These are phyloP conservation scores for Diospyros lotus DNA, from an alignment of 148 eudicot species.

Conservation along the genomic window DNA sequence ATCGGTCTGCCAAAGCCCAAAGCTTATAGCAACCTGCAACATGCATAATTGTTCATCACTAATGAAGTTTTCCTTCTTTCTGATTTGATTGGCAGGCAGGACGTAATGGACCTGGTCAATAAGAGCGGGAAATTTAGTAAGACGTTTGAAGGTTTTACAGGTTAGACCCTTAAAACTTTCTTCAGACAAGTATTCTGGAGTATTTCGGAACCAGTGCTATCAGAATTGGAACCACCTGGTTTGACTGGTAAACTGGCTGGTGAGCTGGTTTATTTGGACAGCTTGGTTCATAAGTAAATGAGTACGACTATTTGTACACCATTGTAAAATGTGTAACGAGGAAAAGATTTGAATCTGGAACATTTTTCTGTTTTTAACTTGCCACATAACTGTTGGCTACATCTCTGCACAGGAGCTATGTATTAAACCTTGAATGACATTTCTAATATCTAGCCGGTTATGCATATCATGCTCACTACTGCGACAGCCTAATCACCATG, in stretches of 20 bases:
- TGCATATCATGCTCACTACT: too few relatives aligned
- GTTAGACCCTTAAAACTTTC: constrained; percentile 21
- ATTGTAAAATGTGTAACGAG: too few relatives aligned
- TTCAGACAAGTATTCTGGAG: background rate
- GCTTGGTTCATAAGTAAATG: background rate
- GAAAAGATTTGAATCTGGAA: too few relatives aligned
- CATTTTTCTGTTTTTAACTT: too few relatives aligned
- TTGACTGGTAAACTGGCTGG: background rate
- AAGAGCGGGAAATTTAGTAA: constrained; percentile 65
- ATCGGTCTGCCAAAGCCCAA: background rate
- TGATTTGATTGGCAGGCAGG: constrained; percentile 51
- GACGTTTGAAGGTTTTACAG: constrained; percentile 70
- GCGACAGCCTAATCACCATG: too few relatives aligned
- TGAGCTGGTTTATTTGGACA: background rate
- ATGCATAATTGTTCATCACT: background rate
- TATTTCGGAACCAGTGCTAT: background rate
- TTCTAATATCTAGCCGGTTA: background rate
- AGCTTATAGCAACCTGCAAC: background rate
- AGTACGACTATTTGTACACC: too few relatives aligned
- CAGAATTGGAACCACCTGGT: background rate
- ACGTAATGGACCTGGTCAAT: constrained; percentile 79
- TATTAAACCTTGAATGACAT: background rate
- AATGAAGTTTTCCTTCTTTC: background rate
- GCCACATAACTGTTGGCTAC: too few relatives aligned
- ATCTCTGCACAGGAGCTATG: background rate